phyloP scores from a whole-genome alignment of 2,329 filamentous ascomycete species.

The Didymella keratinophila region DNA sequence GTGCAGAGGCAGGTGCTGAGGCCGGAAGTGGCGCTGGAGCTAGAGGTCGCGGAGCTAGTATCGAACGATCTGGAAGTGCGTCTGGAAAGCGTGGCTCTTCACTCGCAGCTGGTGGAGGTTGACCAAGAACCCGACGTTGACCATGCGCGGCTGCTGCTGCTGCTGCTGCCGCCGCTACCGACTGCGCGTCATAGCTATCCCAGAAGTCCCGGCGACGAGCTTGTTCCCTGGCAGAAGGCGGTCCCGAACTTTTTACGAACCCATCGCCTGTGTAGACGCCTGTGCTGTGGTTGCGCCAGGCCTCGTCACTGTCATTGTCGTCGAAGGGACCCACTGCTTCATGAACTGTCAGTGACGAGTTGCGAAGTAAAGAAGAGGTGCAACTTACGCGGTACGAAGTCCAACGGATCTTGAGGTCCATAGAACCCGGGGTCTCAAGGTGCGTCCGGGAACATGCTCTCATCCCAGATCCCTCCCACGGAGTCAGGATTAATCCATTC shows the following conservation, averaged over 20 bases:
- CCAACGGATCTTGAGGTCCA: not conserved
- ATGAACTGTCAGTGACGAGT: not conserved
- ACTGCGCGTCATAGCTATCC: not conserved
- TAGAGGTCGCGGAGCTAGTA: not conserved
- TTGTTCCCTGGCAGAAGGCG: not conserved
- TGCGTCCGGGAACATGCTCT: not conserved
- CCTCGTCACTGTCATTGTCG: not conserved
- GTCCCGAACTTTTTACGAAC: not conserved
- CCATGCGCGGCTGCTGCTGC: not conserved
- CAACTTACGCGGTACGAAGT: not conserved
- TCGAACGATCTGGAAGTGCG: not conserved
- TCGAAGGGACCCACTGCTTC: constrained; percentile 8
- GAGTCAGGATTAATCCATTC: not conserved
- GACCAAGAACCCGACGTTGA: not conserved
- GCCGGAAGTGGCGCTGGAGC: not conserved
- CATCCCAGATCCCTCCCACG: not conserved
- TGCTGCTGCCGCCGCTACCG: too few species aligned
- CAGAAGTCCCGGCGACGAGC: not conserved
- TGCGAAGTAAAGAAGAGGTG: not conserved
- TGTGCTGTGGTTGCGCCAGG: not conserved
- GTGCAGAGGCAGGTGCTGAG: not conserved
- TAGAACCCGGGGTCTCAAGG: not conserved
- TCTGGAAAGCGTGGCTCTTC: not conserved
- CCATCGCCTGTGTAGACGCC: constrained; percentile 3
- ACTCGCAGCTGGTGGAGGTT: not conserved